phyloP scores from a whole-genome alignment of 176 grass and related monocot species.

The Oryza rufipogon region DNA sequence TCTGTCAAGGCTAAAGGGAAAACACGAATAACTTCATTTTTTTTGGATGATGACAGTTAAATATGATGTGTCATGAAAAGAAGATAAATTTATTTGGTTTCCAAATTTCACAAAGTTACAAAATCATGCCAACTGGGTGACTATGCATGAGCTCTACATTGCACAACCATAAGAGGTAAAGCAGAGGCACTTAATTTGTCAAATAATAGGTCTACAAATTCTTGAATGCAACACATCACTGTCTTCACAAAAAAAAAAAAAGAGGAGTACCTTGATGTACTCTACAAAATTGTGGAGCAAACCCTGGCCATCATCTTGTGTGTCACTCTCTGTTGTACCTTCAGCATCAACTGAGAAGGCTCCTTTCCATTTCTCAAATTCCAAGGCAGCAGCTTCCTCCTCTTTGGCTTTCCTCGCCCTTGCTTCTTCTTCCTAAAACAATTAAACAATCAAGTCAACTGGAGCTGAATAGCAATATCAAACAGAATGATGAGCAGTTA shows the following conservation, averaged over 20 bases:
- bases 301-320: constrained; percentile 69
- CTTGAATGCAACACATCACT: background rate
- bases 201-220: background rate
- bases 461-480: constrained; percentile 14
- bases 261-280: constrained; percentile 74
- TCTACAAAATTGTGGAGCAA: constrained; percentile 91
- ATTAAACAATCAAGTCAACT: constrained; percentile 33
- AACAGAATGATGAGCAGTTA: constrained; percentile 15
- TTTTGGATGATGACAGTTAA: background rate
- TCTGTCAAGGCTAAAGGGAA: background rate
- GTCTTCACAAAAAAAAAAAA: constrained; percentile 2
- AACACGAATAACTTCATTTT: background rate
- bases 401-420: constrained; percentile 71
- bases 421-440: constrained; percentile 85
- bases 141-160: background rate
- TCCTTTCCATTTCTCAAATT: constrained; percentile 98
- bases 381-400: constrained; percentile 64
- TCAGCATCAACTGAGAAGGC: constrained; percentile 96
- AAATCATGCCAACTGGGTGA: background rate
- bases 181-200: background rate
- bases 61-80: background rate
- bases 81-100: background rate
- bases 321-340: constrained; percentile 88
- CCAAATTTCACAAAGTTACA: background rate
- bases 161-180: constrained; percentile 3